Evolutionary conservation across 2,329 filamentous ascomycete species (phyloP), one percentile per base, ranked within the genome.

Genomic region (Fusarium coffeatum): DNA sequence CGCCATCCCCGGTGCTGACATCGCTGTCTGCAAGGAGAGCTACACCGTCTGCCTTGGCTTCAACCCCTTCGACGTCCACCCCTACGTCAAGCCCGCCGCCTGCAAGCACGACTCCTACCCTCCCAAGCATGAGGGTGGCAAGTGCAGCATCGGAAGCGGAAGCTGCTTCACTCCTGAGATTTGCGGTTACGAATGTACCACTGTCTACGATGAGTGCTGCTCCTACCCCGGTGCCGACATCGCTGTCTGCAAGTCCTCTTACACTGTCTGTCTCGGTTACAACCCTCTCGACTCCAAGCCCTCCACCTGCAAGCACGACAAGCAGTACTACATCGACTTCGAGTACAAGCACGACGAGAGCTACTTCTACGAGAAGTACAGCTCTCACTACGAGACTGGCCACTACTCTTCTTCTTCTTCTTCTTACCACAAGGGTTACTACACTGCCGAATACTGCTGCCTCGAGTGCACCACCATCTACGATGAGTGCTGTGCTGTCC

Each of bases 391-490:
- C 23, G 48, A 54, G 6, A 55, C 60, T 10, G 15, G n/a, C 23
- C 49, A 51, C 18, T 22, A 47, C 22, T 55, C 40, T 23, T 56
- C 55, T 43, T 41, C 30, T 22, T 22, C 18, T 9, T 47, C 42
- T 32, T 60, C 57, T 5, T 59, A 65, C 41, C 62, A 65, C 47
- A 16, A 50, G n/a, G 62, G 61, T 8, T 66, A 66, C 61, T 66
- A 66, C 61, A 66, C 64, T 15, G 43, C 64, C 12, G 67, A 69
- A 40, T 69, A 69, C 34, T 69, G 67, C 49, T 69, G 67, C 30
- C 9, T 59, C 4, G 48, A 67, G 53, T 69, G 67, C 37, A 69
- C 66, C 11, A 69, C 66, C 20, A 25, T 43, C 46, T 70, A 69
- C n/a, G 58, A 69, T 15, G 27, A 58, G 40, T 69, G 67, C 66